A percentile compares a stretch with the other conserved stretches of the same genome.
Conservation (phyloP, 108 stramenopile genomes). For the Cyclotella cryptica region DNA sequence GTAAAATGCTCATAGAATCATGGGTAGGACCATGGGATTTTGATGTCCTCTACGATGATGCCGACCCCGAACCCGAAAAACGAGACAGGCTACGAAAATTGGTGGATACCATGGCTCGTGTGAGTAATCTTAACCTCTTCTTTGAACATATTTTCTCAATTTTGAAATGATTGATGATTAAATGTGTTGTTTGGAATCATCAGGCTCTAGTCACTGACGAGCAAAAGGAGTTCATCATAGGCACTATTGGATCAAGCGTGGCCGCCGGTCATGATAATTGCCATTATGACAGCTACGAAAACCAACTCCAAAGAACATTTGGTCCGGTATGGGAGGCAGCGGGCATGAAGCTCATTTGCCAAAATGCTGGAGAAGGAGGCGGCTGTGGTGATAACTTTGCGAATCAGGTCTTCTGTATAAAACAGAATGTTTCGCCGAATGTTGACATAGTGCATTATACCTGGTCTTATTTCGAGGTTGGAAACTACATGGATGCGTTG, state of each 20-base stretch:
- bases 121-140: too few relatives aligned
- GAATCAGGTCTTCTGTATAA: constrained; percentile 55
- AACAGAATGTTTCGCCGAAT: constrained; percentile 53
- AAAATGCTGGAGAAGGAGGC: constrained; percentile 58
- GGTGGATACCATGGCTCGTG: constrained; percentile 41
- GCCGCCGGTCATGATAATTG: constrained; percentile 63
- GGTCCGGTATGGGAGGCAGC: constrained; percentile 54
- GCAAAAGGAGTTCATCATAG: constrained; percentile 54
- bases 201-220: constrained; percentile 48
- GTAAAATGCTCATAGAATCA: constrained; percentile 32
- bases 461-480: constrained; percentile 61
- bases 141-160: too few relatives aligned
- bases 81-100: constrained; percentile 11
- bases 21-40: constrained; percentile 48
- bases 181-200: too few relatives aligned
- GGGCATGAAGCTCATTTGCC: constrained; percentile 50
- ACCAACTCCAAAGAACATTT: constrained; percentile 47
- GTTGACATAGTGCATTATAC: constrained; percentile 59
- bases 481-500: neutral
- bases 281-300: constrained; percentile 51
- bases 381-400: constrained; percentile 52
- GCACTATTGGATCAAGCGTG: constrained; percentile 51
- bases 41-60: constrained; percentile 7
- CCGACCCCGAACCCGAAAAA: neutral
- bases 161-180: too few relatives aligned